Evolutionary conservation across 495 filamentous ascomycete species (phyloP), one percentile per base, ranked within the genome.

Genomic region (Aspergillus mulundensis): DNA sequence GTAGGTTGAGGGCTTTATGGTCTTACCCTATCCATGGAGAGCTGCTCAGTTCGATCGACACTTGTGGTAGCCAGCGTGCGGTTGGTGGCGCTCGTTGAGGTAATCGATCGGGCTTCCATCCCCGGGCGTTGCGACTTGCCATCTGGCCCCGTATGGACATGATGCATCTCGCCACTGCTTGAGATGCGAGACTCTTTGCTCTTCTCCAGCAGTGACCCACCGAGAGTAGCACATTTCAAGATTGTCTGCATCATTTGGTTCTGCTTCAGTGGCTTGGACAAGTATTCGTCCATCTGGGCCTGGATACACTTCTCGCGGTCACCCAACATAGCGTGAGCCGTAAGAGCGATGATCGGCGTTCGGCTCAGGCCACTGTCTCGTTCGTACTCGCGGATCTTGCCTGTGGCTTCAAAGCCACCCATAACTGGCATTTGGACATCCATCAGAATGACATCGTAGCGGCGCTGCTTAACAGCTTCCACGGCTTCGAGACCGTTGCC

Each of bases 351-450:
- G 66, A 99, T 96, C 8, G 95, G 95, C 14, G 92, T 95, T 20
- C 93, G 84, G 54, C 87, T 83, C 7, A 90, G 77, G 18, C 85
- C 84, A 39, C 70, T 76, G 57, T 87, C 87, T 28, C 85, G 84
- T 67, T 99, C 95, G 64, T 90, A 97, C 63, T 96, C 92, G 47
- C 95, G 87, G 58, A 99, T 99, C 77, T 94, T 96, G 51, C 86
- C 90, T 18, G 95, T 99, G 36, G 95, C 90, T 72, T 99, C 95
- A 69, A 97, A 99, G 34, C 95, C 95, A 61, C 95, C 95, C 92
- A 99, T 97, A 57, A 97, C 87, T 19, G 95, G 95, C 95, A 99
- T 99, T 69, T 97, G 95, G 7, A 99, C 95, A 63, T 99, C 94
- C 94, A 99, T 99, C 44, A 99, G 74, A 58, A 98, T 94, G 62